Evolutionary conservation across 176 grass and related monocot species (phyloP), one percentile per base, ranked within the genome.

Genomic region (Lolium perenne): DNA sequence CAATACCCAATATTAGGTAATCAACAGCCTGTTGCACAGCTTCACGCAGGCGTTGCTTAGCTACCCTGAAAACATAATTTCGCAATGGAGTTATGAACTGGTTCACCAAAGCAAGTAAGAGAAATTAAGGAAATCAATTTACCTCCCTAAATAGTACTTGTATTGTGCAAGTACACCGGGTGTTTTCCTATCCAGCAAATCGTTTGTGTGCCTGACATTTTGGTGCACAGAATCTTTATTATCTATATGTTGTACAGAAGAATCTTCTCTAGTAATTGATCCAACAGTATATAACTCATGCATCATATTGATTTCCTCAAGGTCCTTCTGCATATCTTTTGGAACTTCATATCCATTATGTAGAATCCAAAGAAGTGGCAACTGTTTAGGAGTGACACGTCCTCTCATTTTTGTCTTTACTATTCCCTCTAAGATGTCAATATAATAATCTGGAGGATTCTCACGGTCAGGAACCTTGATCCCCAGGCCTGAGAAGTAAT

Each of bases 391-490:
- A 78, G 91, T 84, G 61, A 79, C 49, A 82, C 74, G 54, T 38
- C 62, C 78, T 61, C 77, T 92, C 81, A 92, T 78, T 80, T 75
- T 74, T 82, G 58, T 76, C 64, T 89, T 92, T 71, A 74, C 58
- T 84, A 92, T 95, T 49, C 86, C 86, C 80, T 95, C 90, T 82
- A 95, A 90, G 74, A 95, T 95, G 83, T 95, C 93, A 84, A 95
- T 95, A 25, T 86, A 95, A 88, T 95, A 82, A 51, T 95, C 93
- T 71, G 93, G 93, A 87, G 93, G 93, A 90, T 95, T 95, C 63
- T 88, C 88, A 51, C 88, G 90, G 4, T 80, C 90, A 91, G 90
- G 93, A 20, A 92, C 90, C 61, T 82, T 77, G 57, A 95, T 85
- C 58, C 83, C 93, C 87, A 92, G 80, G 72, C 88, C 82, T 86